Evolutionary conservation across 2,329 filamentous ascomycete genomes (phyloP), one percentile per base, ranked within the genome.

Genomic region (Sclerotinia glacialis): DNA sequence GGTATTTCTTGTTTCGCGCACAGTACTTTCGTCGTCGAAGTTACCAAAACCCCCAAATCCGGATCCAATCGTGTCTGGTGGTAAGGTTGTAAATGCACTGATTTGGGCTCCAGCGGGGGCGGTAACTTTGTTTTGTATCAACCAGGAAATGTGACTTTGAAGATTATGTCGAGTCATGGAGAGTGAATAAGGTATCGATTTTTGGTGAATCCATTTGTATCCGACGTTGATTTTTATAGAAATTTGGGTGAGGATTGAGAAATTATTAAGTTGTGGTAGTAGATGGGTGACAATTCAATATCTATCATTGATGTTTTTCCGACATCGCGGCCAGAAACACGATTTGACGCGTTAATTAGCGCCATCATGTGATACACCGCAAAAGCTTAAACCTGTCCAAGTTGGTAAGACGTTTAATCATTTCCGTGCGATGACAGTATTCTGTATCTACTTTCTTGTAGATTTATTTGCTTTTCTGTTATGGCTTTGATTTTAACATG

Each of bases 121-220:
- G 72, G 70, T 70, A 64, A 73, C 70, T 71, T 72, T 67, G 62
- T 69, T 69, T 52, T 72, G 70, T 61, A 76, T 71, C 64, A 77
- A 72, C 75, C 75, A 77, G 66, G 74, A 72, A 68, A 76, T 73
- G 63, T 77, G 75, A 70, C 52, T 65, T 68, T 72, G 69, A 52
- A 77, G 72, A 70, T 77, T 77, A 70, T 77, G 71, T 68, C 72
- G 72, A 76, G 75, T 77, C 75, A 77, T 77, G 70, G 71, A 73
- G 73, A 68, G 65, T 65, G 67, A 64, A 34, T 70, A 67, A 59
- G 55, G 66, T 67, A 65, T 64, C 62, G 53, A 68, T 56, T 65
- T 69, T 52, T 63, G 40, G 58, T 46, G 50, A 53, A 61, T 69
- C 72, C 71, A 76, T 74, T 71, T 67, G 70, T 67, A 67, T 72